Evolutionary conservation across 2,329 filamentous ascomycete species (phyloP), one percentile per base, ranked within the genome.

Genomic region (Lachnum nothofagi): DNA sequence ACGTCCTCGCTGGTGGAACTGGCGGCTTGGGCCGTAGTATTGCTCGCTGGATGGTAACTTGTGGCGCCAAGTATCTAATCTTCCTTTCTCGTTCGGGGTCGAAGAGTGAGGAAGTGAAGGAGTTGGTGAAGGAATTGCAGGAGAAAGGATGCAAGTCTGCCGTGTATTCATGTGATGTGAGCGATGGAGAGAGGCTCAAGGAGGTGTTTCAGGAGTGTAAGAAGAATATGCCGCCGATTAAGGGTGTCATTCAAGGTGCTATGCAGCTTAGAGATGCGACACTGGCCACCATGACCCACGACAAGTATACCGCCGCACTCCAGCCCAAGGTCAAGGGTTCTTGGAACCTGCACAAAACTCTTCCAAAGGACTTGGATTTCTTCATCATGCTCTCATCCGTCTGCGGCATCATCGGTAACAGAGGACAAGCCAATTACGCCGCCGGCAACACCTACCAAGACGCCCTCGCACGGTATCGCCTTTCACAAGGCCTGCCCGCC

Each of bases 391-490:
- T 55, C 17, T 60, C 55, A 12, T 60, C 57, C 4, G 45, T 45
- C 9, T 51, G 52, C 27, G 57, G 54, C 20, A 43, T 46, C 1
- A 45, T 60, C 2, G 60, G 60, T 9, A 60, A 29, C 64, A 67
- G 6, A 60, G 62, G 34, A 48, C 59, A 9, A 60, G 60, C 23
- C 58, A 70, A 42, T 8, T 61, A 62, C 41, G 53, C 54, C 3
- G 63, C 67, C 2, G 69, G 60, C 0, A 68, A 67, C 34, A 62
- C 61, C 0, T 72, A 57, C 39, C 48, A 57, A 14, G 53, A 62
- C 41, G 51, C 55, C 1, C 56, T 63, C 22, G 52, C 52, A 2
- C 54, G 57, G 23, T 56, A 62, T 31, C 51, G 60, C 1, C 41
- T 33, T 9, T 12, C 27, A 5, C 45, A 42, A 3, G 60, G 60